phyloP scores from a whole-genome alignment of 140 eudicot species.

The Oenanthe javanica region DNA sequence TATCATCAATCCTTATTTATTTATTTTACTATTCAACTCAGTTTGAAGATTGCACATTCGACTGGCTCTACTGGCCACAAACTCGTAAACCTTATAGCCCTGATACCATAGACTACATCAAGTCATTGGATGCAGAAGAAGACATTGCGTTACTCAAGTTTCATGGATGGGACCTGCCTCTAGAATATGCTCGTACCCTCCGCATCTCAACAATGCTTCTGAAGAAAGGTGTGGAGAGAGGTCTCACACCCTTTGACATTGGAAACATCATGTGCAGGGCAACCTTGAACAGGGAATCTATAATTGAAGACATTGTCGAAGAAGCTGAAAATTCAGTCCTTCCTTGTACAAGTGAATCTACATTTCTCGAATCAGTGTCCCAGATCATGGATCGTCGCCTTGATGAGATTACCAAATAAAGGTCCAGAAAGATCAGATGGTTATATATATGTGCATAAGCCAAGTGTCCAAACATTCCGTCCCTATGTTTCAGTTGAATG shows the following conservation, averaged over 20 bases:
- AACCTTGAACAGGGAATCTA: constrained; percentile 45
- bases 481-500: background rate
- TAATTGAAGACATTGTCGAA: constrained; percentile 66
- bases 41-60: constrained; percentile 95
- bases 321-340: constrained; percentile 62
- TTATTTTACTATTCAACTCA: constrained; percentile 11
- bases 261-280: constrained; percentile 83
- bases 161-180: constrained; percentile 68
- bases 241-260: constrained; percentile 60
- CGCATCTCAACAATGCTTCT: constrained; percentile 79
- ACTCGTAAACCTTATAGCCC: constrained; percentile 53
- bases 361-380: constrained; percentile 52
- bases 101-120: constrained; percentile 60
- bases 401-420: constrained; percentile 26
- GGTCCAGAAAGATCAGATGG: background rate
- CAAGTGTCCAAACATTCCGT: background rate
- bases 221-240: constrained; percentile 70
- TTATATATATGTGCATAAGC: constrained; percentile 15
- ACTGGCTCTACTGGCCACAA: constrained; percentile 98
- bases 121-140: constrained; percentile 74
- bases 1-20: background rate
- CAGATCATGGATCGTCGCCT: constrained; percentile 59
- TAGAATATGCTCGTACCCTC: constrained; percentile 52
- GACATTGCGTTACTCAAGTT: constrained; percentile 64
- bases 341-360: constrained; percentile 60